Evolutionary conservation across 805 yeast species (phyloP).

Genomic region (Saccharomycopsis olivae): DNA sequence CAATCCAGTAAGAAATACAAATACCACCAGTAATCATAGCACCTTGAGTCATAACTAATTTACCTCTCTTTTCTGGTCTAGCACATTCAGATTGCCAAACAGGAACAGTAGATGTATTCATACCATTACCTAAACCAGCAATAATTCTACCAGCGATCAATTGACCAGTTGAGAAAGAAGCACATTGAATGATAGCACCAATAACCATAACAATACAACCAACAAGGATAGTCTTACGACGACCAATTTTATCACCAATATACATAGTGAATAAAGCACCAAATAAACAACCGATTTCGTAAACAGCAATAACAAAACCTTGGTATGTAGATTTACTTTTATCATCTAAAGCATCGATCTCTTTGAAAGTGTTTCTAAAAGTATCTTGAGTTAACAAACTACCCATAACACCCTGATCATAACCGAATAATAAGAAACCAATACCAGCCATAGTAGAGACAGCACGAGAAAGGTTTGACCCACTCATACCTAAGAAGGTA

Average conservation of each 20-base stretch:
- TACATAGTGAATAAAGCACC: slow-evolving; percentile 48
- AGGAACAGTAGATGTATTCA: slow-evolving; percentile 69
- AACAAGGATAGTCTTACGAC: slow-evolving; percentile 45
- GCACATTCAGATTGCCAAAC: slow-evolving; percentile 74
- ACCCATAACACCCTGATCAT: slow-evolving; percentile 68
- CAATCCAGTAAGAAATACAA: slow-evolving; percentile 64
- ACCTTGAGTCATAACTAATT: slow-evolving; percentile 58
- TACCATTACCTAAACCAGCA: slow-evolving; percentile 68
- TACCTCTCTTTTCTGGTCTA: slow-evolving; percentile 54
- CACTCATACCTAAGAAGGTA: slow-evolving; percentile 9
- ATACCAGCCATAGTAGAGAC: slow-evolving; percentile 13
- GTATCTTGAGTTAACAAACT: slow-evolving; percentile 45
- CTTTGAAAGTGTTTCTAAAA: slow-evolving; percentile 44
- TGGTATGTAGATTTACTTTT: slow-evolving; percentile 55
- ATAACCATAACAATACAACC: slow-evolving; percentile 46
- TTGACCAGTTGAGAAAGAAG: slow-evolving; percentile 34
- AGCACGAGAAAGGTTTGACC: slow-evolving; percentile 8
- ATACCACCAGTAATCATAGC: slow-evolving; percentile 64
- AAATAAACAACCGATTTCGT: slow-evolving; percentile 63
- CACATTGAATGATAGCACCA: slow-evolving; percentile 47
- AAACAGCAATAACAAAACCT: slow-evolving; percentile 33
- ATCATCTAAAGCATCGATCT: slow-evolving; percentile 18
- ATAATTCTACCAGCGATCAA: slow-evolving; percentile 51
- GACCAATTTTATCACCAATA: slow-evolving; percentile 50
- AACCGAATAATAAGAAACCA: slow-evolving; percentile 35